Base-by-base conservation (phyloP, 345 rosid species). In the Eucalyptus caleyi region DNA sequence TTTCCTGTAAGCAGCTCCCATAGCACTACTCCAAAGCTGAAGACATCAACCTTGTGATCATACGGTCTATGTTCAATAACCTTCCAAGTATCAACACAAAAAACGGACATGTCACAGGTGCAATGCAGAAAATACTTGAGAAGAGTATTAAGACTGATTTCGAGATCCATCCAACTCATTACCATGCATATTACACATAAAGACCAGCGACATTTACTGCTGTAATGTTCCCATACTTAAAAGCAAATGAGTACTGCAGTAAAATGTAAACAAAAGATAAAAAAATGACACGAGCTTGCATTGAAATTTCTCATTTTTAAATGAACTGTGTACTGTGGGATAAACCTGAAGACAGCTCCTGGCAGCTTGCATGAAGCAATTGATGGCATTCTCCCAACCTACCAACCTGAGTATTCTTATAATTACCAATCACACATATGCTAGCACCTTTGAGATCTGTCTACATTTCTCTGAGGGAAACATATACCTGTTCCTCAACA, bases 1-100 rank as follows among this genome's bases (percentile, higher is more conserved):
- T 95, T 91, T 91, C 95, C 96, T 2, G 95, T 94, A 86, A 94
- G 94, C 91, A 95, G 89, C 92, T 95, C 97, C 97, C 97, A 95
- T 14, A 95, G 92, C 89, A 95, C 91, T 77, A 95, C 59, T 67
- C 95, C 94, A 50, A 94, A 95, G 92, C 97, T 94, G 92, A 94
- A 94, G 88, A 95, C 94, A 90, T 94, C 97, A 16, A 93, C 96
- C 92, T 93, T 95, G 87, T 92, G 95, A 93, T 93, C 90, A 69
- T 95, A 95, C 23, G 95, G 95, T 90, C 90, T 92, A 87, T 95
- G 97, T 89, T 92, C 96, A 90, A 95, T 94, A 87, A 95, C 97
- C 97, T 95, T 94, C 81, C 89, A 91, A 26, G 26, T 50, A 87
- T 49, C 87, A 60, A 90, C 87, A 80, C 82, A 11, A 82, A 56